Evolutionary conservation across 2,329 filamentous ascomycete species (phyloP).

Genomic region (Aspergillus ibericus): DNA sequence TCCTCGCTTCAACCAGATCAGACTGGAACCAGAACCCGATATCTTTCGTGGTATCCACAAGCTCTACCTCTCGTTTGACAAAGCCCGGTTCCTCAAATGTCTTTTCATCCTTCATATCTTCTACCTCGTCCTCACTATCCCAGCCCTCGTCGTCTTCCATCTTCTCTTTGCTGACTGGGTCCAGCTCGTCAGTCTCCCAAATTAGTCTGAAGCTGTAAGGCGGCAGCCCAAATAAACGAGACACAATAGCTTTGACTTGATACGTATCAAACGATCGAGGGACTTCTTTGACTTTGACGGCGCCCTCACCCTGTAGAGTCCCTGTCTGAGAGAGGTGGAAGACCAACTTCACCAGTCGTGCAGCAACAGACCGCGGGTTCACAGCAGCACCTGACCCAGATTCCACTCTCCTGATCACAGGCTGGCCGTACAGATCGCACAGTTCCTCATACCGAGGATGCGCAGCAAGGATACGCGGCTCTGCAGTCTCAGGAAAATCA

Average conservation of each 20-base stretch:
- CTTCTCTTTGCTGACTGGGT: constrained; percentile 68
- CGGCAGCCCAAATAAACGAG: constrained; percentile 64
- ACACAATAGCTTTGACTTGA: constrained; percentile 74
- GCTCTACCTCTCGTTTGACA: constrained; percentile 75
- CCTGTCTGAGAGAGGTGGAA: constrained; percentile 54
- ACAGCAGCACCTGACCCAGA: constrained; percentile 35
- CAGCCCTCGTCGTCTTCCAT: constrained; percentile 53
- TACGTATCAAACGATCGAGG: constrained; percentile 81
- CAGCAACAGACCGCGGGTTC: constrained; percentile 79
- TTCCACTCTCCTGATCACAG: constrained; percentile 56
- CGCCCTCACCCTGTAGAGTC: not conserved
- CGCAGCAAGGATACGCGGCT: constrained; percentile 54
- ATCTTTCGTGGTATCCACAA: constrained; percentile 75
- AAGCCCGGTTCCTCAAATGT: constrained; percentile 53
- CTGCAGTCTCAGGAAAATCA: constrained; percentile 42
- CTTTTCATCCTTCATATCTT: constrained; percentile 31
- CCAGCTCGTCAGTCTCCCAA: constrained; percentile 91
- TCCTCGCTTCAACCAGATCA: constrained; percentile 67
- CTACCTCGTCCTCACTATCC: constrained; percentile 46
- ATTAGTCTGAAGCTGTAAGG: constrained; percentile 68
- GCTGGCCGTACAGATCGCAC: constrained; percentile 73
- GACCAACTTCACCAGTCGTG: constrained; percentile 64
- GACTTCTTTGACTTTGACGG: constrained; percentile 53
- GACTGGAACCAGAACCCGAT: constrained; percentile 72
- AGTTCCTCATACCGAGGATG: constrained; percentile 75